Evolutionary conservation across 148 eudicot species (phyloP).

Genomic region (Diospyros lotus): DNA sequence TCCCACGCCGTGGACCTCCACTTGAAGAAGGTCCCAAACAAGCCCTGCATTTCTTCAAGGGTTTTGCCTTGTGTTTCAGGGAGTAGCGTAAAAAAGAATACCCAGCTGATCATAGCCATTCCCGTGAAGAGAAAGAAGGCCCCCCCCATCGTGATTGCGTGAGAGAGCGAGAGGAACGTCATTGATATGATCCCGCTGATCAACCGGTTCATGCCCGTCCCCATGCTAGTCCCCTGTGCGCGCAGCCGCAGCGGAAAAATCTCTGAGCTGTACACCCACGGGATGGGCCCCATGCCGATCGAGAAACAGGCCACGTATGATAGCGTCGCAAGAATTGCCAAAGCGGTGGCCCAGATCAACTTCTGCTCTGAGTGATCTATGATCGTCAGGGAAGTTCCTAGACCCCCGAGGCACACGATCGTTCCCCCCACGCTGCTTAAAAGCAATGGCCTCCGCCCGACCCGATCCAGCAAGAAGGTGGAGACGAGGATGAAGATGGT

Average conservation of each 20-base stretch:
- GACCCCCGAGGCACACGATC: conserved; percentile 15
- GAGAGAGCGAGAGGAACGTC: conserved; percentile 43
- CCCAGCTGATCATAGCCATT: conserved; percentile 23
- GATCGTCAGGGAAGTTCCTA: conserved; percentile 10
- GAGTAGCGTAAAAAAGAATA: conserved; percentile 15
- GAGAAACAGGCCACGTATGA: conserved; percentile 26
- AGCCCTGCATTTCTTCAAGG: conserved; percentile 19
- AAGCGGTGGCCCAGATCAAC: conserved; percentile 23
- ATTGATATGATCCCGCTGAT: conserved; percentile 55
- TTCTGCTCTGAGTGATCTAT: conserved; percentile 13
- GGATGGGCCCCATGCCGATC: conserved; percentile 29
- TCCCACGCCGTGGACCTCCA: conserved; percentile 1
- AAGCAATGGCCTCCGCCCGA: conserved; percentile 28
- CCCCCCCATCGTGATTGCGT: conserved; percentile 50
- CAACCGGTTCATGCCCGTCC: conserved; percentile 47
- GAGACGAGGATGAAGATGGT: conserved; percentile 28
- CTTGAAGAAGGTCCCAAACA: conserved; percentile 12
- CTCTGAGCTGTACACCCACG: conserved; percentile 29
- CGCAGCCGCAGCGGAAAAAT: conserved; percentile 29
- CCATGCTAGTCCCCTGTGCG: conserved; percentile 49
- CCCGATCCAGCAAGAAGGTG: conserved; percentile 24
- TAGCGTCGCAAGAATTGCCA: conserved; percentile 12
- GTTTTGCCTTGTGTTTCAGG: conserved; percentile 26
- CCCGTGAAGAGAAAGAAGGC: conserved; percentile 53
- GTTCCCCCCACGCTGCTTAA: conserved; percentile 20